A percentile compares a stretch with the other conserved stretches of the same genome.
phyloP scores from a whole-genome alignment of 2,329 filamentous ascomycete species.

The Macrophomina tecta region DNA sequence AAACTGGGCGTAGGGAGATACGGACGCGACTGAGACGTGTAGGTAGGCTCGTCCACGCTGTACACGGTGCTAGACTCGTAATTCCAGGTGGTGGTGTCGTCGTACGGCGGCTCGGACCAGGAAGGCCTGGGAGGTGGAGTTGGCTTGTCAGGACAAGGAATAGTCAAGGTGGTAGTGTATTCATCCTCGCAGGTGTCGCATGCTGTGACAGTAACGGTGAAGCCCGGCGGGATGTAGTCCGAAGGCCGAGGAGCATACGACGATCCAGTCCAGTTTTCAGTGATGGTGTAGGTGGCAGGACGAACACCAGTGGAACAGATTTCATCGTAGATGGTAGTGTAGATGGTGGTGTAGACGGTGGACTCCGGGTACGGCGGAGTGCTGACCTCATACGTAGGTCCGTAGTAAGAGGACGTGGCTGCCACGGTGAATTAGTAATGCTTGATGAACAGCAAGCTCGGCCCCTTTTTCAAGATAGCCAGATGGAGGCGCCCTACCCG shows the following conservation, averaged over 20 bases:
- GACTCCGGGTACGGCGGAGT: neutral
- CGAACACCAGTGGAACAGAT: slow-evolving; percentile 2
- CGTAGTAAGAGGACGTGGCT: neutral
- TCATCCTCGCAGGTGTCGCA: neutral
- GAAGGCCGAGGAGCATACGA: neutral
- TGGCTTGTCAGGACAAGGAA: neutral
- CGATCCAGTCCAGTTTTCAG: neutral
- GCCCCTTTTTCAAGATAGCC: neutral
- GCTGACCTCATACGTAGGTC: neutral
- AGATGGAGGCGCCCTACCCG: neutral
- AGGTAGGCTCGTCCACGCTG: neutral
- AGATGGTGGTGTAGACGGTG: slow-evolving; percentile 10
- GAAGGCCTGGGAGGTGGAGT: neutral
- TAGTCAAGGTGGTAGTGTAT: slow-evolving; percentile 1
- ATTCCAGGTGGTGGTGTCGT: neutral
- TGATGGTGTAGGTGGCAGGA: neutral
- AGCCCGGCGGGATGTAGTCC: slow-evolving; percentile 4
- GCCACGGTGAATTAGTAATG: neutral
- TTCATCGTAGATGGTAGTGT: slow-evolving; percentile 10
- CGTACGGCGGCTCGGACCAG: no score
- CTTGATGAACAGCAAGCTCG: neutral
- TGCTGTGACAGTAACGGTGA: neutral
- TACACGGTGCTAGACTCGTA: neutral
- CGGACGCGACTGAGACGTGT: neutral
- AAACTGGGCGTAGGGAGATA: no score